These are phyloP conservation scores for Lactifluus piperatus DNA, from an alignment of 768 basidiomycete genomes.

Conservation along the genomic window DNA sequence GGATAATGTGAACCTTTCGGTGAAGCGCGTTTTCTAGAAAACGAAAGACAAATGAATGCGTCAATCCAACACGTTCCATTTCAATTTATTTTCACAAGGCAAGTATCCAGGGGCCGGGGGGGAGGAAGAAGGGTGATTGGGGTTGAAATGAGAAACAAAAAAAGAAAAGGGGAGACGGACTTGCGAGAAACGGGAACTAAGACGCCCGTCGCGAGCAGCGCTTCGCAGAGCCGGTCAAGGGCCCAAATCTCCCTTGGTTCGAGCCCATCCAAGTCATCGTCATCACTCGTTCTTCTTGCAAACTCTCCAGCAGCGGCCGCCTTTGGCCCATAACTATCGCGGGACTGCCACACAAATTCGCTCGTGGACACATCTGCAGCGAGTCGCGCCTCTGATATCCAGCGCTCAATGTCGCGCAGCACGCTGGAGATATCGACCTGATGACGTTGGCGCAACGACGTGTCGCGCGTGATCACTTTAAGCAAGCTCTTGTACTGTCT, in stretches of 20 bases:
- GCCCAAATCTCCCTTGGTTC: slow-evolving; percentile 59
- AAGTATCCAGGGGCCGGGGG: neutral
- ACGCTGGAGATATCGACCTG: slow-evolving; percentile 41
- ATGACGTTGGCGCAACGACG: slow-evolving; percentile 44
- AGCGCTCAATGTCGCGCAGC: slow-evolving; percentile 61
- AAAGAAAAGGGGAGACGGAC: slow-evolving; percentile 34
- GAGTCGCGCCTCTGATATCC: slow-evolving; percentile 68
- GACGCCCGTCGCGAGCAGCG: slow-evolving; percentile 58
- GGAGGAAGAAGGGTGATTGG: neutral
- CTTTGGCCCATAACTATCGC: neutral
- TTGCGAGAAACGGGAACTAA: slow-evolving; percentile 80
- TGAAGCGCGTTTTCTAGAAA: slow-evolving; percentile 46
- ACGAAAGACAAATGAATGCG: neutral
- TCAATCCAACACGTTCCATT: neutral
- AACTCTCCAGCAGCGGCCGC: neutral
- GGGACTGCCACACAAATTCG: slow-evolving; percentile 39
- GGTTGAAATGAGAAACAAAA: no score
- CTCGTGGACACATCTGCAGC: slow-evolving; percentile 41
- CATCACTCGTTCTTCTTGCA: slow-evolving; percentile 20
- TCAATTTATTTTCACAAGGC: neutral
- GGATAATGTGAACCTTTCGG: slow-evolving; percentile 39
- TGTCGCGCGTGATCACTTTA: slow-evolving; percentile 57
- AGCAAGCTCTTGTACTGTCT: slow-evolving; percentile 63
- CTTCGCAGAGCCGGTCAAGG: slow-evolving; percentile 56
- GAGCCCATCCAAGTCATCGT: slow-evolving; percentile 28